Base-by-base conservation (phyloP, 2,329 filamentous ascomycete genomes). In the Fusarium sororula region DNA sequence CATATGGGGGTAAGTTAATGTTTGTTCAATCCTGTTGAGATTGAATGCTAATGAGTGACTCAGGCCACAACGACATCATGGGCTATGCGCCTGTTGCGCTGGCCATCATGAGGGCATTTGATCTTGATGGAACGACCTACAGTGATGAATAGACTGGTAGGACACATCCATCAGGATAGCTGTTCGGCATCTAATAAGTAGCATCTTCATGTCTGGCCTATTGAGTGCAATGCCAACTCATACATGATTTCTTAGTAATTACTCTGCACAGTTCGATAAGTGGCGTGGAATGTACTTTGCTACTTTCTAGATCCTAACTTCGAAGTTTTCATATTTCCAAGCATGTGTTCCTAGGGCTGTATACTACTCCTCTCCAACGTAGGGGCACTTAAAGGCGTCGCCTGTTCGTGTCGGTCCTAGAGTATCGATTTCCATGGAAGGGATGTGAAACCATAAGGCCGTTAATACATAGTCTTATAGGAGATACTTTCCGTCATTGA, bases 41-140 rank as follows among this genome's bases (percentile, higher is more conserved):
- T 15, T 18, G 24, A 24, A 14, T 14, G 13, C 26, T 55, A 35
- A 63, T 74, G 60, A 75, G 42, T 26, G 3, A 18, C 13, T 8
- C 63, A 93, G 91, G 90, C 11, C 93, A 95, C 79, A 94, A 94
- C 78, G 84, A 88, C 57, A 86, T 95, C 44, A 87, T 93, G 80
- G 89, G 89, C 12, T 92, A 89, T 78, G 87, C 90, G 3, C 87
- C 90, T 8, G 89, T 94, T 22, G 81, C 88, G 14, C 82, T 93
- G 44, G 92, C 91, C 5, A 86, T 93, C 2, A 87, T 91, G 84
- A 87, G 91, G 67, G 89, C 89, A 3, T 94, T 94, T 80, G 88
- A 88, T 60, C 76, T 80, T 55, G 64, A 80, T 14, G 81, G 81
- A 28, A 82, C 80, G 24, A 72, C 77, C 32, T 81, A 81, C 42